Evolutionary conservation across 176 grass and related monocot genomes (phyloP), one percentile per base, ranked within the genome.

Genomic region (Poa pratensis): DNA sequence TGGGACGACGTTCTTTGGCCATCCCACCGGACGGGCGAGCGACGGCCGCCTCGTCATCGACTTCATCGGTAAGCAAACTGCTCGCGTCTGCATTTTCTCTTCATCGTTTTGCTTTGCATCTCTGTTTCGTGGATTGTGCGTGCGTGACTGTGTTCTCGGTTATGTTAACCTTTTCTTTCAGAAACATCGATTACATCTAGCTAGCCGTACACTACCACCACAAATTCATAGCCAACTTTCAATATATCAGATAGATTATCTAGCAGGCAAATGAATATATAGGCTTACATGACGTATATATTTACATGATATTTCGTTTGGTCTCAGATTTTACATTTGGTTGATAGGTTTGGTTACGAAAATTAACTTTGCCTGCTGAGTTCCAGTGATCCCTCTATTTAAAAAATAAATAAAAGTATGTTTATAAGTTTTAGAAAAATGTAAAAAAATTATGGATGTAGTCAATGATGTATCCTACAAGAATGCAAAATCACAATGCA

Each of bases 1-100:
- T 13, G 95, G 95, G 23, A 77, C 45, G 79, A 94, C 95, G 0
- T 97, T 87, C 88, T 97, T 92, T 58, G 82, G 86, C 37, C 84
- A 13, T 1, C 82, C 92, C 57, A 91, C 90, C 51, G 92, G 95
- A 70, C 95, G 95, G 37, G 91, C 80, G 5, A 92, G 86, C 40
- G 81, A 97, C 64, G 95, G 95, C 15, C 95, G 95, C 30, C 79
- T 97, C 71, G 86, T 97, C 77, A 87, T 97, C 45, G 92, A 97
- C 88, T 97, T 97, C 84, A 89, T 97, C 59, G 90, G 94, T 97
- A 63, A 82, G 90, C 80, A 22, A 39, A 19, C 35, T 77, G 24
- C 24, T 46, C 75, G 61, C 42, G 4, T 12, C 66, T 42, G 27
- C 17, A 64, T 75, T 55, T 45, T 19, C 0, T 48, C 7, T 81